Percentiles rank a stretch among this genome's conserved stretches.
Evolutionary conservation across 257 asterid species (phyloP).

Genomic region (Phtheirospermum japonicum): DNA sequence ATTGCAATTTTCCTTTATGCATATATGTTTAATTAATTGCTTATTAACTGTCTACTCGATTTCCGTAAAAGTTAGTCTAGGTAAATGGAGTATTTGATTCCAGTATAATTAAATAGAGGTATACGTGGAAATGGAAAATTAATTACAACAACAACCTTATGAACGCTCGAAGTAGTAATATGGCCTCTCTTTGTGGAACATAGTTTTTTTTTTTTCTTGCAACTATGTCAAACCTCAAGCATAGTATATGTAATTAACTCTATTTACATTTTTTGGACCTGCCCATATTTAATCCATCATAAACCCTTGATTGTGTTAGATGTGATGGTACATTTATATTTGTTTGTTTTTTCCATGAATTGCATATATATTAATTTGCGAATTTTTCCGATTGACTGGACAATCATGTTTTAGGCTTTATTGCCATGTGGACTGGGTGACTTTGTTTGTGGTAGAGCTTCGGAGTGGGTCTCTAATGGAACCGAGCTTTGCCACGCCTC

Average conservation of each 20-base stretch:
- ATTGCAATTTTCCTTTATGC: too few relatives aligned
- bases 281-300: background rate
- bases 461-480: constrained; percentile 95
- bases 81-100: too few relatives aligned
- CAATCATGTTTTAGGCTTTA: constrained; percentile 62
- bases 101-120: too few relatives aligned
- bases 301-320: constrained; percentile 9
- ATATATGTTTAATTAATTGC: too few relatives aligned
- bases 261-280: constrained; percentile 13
- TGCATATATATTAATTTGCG: constrained; percentile 8
- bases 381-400: constrained; percentile 30
- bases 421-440: constrained; percentile 86
- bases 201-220: too few relatives aligned
- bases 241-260: background rate
- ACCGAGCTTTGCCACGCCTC: constrained; percentile 91
- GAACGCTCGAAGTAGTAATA: too few relatives aligned
- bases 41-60: too few relatives aligned
- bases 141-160: too few relatives aligned
- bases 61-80: too few relatives aligned
- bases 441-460: constrained; percentile 95
- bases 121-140: too few relatives aligned
- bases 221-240: too few relatives aligned
- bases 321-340: constrained; percentile 7
- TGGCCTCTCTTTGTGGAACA: too few relatives aligned
- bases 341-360: background rate